phyloP scores from a whole-genome alignment of 306 rosid genomes.

The Echinosophora koreensis region DNA sequence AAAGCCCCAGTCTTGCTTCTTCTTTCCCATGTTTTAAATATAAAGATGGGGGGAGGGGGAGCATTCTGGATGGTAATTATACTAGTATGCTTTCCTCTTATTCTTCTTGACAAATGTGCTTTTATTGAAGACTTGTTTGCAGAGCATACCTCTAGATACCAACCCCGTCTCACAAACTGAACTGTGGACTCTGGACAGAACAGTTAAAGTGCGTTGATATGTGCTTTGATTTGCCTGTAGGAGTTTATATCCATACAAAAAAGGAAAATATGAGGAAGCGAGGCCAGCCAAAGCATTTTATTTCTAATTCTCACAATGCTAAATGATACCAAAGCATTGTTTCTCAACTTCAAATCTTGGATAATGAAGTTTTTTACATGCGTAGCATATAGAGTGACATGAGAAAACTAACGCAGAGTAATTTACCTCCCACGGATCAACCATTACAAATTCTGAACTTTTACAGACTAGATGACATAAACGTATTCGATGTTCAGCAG shows the following conservation, averaged over 20 bases:
- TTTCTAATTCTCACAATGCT: constrained; percentile 13
- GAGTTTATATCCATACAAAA: constrained; percentile 36
- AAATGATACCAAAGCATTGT: background rate
- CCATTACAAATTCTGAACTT: constrained; percentile 86
- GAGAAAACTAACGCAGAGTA: constrained; percentile 14
- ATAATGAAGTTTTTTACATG: constrained; percentile 31
- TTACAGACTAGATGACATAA: constrained; percentile 76
- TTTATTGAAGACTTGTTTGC: constrained; percentile 20
- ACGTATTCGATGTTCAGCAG: constrained; percentile 76
- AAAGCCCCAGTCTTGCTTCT: constrained; percentile 3
- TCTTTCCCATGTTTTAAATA: constrained; percentile 22
- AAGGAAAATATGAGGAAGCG: constrained; percentile 26
- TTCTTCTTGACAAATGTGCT: background rate
- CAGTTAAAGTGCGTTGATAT: constrained; percentile 73
- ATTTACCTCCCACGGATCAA: constrained; percentile 96
- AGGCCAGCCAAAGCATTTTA: background rate
- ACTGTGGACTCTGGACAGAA: constrained; percentile 71
- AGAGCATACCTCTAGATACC: constrained; percentile 66
- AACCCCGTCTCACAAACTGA: constrained; percentile 59
- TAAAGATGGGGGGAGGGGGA: background rate
- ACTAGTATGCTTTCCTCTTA: background rate
- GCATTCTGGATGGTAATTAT: background rate
- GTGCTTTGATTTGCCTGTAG: constrained; percentile 79
- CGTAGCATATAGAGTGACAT: background rate
- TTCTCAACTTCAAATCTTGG: constrained; percentile 16